Evolutionary conservation across 2,329 filamentous ascomycete genomes (phyloP).

Genomic region (Didymella keratinophila): DNA sequence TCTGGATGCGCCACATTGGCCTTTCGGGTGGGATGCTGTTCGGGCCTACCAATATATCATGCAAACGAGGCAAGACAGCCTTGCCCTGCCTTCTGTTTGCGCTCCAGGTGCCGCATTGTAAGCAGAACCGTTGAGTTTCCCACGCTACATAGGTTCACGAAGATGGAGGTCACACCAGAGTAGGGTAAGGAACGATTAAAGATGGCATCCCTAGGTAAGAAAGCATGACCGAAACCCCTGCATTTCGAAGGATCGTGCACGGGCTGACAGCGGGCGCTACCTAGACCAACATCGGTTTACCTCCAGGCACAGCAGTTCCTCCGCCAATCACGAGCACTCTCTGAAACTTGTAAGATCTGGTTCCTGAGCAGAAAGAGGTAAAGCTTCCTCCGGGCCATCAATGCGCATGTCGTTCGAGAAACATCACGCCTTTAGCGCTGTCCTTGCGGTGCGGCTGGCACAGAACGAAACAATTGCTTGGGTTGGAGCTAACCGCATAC

Average conservation of each 20-base stretch:
- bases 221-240: constrained; percentile 28
- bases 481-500: constrained; percentile 26
- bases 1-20: constrained; percentile 16
- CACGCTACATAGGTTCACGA: not conserved
- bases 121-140: not conserved
- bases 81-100: not conserved
- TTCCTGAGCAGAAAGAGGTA: constrained; percentile 21
- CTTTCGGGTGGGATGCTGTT: constrained; percentile 1
- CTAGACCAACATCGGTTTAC: constrained; percentile 13
- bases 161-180: not conserved
- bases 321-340: constrained; percentile 27
- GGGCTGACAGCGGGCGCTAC: constrained; percentile 25
- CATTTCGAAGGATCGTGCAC: constrained; percentile 28
- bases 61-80: not conserved
- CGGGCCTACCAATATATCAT: not conserved
- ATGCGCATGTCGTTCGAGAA: constrained; percentile 32
- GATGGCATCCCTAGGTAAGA: not conserved
- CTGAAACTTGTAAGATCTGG: constrained; percentile 26
- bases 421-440: constrained; percentile 28
- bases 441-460: constrained; percentile 30
- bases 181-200: not conserved
- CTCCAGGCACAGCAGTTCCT: constrained; percentile 26
- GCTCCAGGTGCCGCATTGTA: not conserved
- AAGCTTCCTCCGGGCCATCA: constrained; percentile 30
- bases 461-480: constrained; percentile 40